phyloP scores from a whole-genome alignment of 192 early-diverging fungal genomes.

The Rhizoclosmatium sp. region DNA sequence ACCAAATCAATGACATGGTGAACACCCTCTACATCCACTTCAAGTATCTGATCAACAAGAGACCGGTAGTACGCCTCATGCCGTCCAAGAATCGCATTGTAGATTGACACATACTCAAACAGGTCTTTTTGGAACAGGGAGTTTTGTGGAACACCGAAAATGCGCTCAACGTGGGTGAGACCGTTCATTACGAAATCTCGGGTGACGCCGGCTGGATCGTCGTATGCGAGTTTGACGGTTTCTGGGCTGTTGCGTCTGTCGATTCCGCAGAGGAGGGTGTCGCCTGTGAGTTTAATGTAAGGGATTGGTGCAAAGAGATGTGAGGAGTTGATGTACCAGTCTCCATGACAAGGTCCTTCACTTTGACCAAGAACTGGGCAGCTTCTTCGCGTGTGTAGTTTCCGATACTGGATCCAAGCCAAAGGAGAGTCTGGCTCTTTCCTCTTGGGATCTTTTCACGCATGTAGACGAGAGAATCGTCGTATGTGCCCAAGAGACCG shows the following conservation, averaged over 20 bases:
- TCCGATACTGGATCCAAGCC: conserved; percentile 92
- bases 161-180: conserved; percentile 75
- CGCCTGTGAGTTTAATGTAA: conserved; percentile 49
- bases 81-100: conserved; percentile 76
- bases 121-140: conserved; percentile 65
- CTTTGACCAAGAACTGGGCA: conserved; percentile 66
- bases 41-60: conserved; percentile 55
- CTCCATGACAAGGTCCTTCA: conserved; percentile 64
- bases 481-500: conserved; percentile 90
- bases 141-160: conserved; percentile 53
- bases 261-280: conserved; percentile 84
- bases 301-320: too few relatives aligned
- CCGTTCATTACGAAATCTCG: conserved; percentile 87
- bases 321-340: not conserved
- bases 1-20: conserved; percentile 50
- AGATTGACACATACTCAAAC: conserved; percentile 78
- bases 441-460: conserved; percentile 53
- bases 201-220: conserved; percentile 81
- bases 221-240: conserved; percentile 81
- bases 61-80: conserved; percentile 83
- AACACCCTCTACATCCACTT: conserved; percentile 45
- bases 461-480: conserved; percentile 77
- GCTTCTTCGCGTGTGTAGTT: conserved; percentile 75
- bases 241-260: conserved; percentile 79
- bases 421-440: conserved; percentile 76